phyloP scores from a whole-genome alignment of 352 stramenopile genomes.

The Phytopythium vexans region DNA sequence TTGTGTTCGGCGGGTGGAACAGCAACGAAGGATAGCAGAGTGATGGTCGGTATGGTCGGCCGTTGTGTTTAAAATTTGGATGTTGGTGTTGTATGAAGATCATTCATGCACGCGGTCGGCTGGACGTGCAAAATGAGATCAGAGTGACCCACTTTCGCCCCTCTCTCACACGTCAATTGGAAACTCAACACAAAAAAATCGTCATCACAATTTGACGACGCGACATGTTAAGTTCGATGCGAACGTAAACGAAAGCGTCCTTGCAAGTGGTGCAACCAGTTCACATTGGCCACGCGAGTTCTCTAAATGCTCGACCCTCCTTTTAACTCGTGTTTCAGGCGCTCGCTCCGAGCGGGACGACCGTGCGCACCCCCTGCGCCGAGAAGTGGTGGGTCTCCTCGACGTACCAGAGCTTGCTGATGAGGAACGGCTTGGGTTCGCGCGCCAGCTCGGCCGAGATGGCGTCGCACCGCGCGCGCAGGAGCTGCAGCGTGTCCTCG shows the following conservation, averaged over 20 bases:
- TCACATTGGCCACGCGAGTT: too few relatives aligned
- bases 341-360: conserved; percentile 25
- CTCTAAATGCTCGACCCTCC: too few relatives aligned
- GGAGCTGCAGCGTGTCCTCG: conserved; percentile 19
- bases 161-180: too few relatives aligned
- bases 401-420: conserved; percentile 64
- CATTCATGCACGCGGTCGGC: too few relatives aligned
- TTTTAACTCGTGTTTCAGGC: too few relatives aligned
- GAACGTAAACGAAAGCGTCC: too few relatives aligned
- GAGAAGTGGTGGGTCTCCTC: conserved; percentile 70
- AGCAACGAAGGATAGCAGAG: conserved; percentile 2
- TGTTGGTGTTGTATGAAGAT: not conserved
- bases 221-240: too few relatives aligned
- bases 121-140: too few relatives aligned
- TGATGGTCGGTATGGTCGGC: not conserved
- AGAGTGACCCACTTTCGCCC: too few relatives aligned
- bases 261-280: too few relatives aligned
- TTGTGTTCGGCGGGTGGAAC: conserved; percentile 3
- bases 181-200: too few relatives aligned
- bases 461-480: conserved; percentile 50
- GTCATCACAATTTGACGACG: too few relatives aligned
- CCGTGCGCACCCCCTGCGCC: conserved; percentile 40
- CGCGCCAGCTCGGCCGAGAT: conserved; percentile 35
- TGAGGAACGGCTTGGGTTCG: conserved; percentile 23
- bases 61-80: not conserved